A percentile compares a stretch with the other conserved stretches of the same genome.
Conservation (phyloP, 768 basidiomycete species). For the Trametes cinnabarina region DNA sequence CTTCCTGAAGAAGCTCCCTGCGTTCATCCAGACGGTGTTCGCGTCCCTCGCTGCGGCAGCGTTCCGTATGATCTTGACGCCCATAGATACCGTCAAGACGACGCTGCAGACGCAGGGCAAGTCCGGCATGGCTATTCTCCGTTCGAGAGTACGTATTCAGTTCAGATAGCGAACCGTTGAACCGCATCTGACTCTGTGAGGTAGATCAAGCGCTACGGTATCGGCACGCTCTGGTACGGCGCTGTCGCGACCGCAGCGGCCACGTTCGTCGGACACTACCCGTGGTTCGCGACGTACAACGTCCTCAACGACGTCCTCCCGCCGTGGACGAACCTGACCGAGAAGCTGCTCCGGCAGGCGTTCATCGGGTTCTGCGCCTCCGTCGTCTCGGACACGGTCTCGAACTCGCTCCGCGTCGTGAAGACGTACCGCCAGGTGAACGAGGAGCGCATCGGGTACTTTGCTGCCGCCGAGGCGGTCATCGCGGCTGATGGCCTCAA, state of each 20-base stretch:
- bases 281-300: slow-evolving; percentile 90
- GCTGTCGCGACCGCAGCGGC: slow-evolving; percentile 90
- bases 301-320: slow-evolving; percentile 68
- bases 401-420: slow-evolving; percentile 87
- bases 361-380: slow-evolving; percentile 91
- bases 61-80: slow-evolving; percentile 90
- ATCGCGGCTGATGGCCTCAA: slow-evolving; percentile 70
- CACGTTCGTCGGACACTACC: slow-evolving; percentile 91
- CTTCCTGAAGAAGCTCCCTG: slow-evolving; percentile 62
- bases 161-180: not conserved
- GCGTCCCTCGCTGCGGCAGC: slow-evolving; percentile 75
- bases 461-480: slow-evolving; percentile 74
- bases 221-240: slow-evolving; percentile 84
- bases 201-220: slow-evolving; percentile 71
- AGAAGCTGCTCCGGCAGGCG: slow-evolving; percentile 74
- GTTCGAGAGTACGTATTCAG: slow-evolving; percentile 50
- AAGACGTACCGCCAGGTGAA: slow-evolving; percentile 97
- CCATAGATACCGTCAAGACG: slow-evolving; percentile 93
- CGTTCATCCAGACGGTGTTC: slow-evolving; percentile 71
- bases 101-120: slow-evolving; percentile 91
- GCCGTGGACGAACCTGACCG: slow-evolving; percentile 44
- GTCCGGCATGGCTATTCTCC: slow-evolving; percentile 63
- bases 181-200: not conserved
- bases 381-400: slow-evolving; percentile 78
- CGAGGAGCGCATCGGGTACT: slow-evolving; percentile 75